phyloP scores from a whole-genome alignment of 2,329 filamentous ascomycete genomes.

The Alternaria dauci region DNA sequence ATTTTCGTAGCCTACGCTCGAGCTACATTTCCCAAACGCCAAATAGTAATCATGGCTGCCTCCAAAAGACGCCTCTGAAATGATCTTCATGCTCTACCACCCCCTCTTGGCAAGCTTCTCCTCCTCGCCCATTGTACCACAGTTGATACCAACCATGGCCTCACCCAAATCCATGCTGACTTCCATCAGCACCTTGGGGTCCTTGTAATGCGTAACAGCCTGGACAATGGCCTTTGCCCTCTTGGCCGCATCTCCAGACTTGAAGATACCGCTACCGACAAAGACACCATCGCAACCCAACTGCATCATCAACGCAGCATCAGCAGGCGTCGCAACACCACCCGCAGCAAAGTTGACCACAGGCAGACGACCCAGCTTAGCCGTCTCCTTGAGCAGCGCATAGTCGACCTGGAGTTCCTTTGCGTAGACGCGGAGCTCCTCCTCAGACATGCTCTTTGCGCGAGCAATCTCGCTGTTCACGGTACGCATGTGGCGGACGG shows the following conservation, averaged over 20 bases:
- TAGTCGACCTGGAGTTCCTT: conserved; percentile 83
- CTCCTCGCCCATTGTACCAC: conserved; percentile 75
- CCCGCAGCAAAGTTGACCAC: conserved; percentile 98
- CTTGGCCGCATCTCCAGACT: conserved; percentile 89
- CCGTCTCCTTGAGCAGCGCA: conserved; percentile 83
- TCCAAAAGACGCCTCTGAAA: not conserved
- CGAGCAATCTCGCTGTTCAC: conserved; percentile 82
- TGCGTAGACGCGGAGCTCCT: conserved; percentile 79
- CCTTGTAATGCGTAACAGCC: conserved; percentile 88
- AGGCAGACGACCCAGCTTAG: conserved; percentile 84
- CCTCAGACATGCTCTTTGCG: conserved; percentile 71
- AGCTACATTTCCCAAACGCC: conserved; percentile 1
- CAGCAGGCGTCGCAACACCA: conserved; percentile 98
- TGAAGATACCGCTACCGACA: conserved; percentile 97
- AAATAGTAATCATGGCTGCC: not conserved
- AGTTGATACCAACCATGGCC: conserved; percentile 97
- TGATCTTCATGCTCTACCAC: conserved; percentile 65
- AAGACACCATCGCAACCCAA: conserved; percentile 97
- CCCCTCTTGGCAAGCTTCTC: conserved; percentile 87
- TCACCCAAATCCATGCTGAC: conserved; percentile 90
- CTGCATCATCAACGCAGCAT: conserved; percentile 99
- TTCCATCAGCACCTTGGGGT: conserved; percentile 84
- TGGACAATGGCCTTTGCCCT: conserved; percentile 93
- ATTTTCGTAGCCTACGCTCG: conserved; percentile 4
- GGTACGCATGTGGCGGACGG: conserved; percentile 93